phyloP scores from a whole-genome alignment of 495 filamentous ascomycete species.

The Aspergillus hancockii region DNA sequence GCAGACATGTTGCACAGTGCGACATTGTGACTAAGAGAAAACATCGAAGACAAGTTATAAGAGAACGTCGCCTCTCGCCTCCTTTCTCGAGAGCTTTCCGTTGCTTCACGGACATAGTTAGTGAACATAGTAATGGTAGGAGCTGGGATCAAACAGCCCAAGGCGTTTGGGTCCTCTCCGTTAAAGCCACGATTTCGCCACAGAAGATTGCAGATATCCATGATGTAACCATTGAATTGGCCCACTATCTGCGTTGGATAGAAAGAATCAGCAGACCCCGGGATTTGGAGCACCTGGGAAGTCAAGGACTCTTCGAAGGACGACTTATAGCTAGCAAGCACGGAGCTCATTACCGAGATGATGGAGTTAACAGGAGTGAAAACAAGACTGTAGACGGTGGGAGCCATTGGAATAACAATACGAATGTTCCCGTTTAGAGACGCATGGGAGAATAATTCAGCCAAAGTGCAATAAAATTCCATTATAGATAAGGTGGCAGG shows the following conservation, averaged over 20 bases:
- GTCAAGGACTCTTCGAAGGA: conserved; percentile 70
- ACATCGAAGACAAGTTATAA: conserved; percentile 55
- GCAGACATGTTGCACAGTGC: conserved; percentile 66
- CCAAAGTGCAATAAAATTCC: conserved; percentile 65
- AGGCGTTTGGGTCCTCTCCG: conserved; percentile 64
- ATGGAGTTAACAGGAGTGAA: conserved; percentile 62
- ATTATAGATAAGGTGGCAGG: conserved; percentile 50
- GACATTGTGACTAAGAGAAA: conserved; percentile 70
- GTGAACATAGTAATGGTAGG: conserved; percentile 50
- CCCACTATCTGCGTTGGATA: conserved; percentile 55
- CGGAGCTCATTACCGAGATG: conserved; percentile 70
- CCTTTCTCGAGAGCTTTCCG: conserved; percentile 33
- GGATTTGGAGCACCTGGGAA: conserved; percentile 32
- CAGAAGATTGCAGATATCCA: conserved; percentile 85
- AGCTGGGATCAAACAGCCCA: conserved; percentile 66
- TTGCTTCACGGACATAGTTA: conserved; percentile 43
- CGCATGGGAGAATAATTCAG: conserved; percentile 56
- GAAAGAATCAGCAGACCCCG: conserved; percentile 40
- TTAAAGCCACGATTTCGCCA: conserved; percentile 80
- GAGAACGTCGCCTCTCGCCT: conserved; percentile 43
- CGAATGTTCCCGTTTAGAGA: conserved; percentile 51
- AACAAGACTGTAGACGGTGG: conserved; percentile 68
- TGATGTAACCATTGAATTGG: conserved; percentile 81
- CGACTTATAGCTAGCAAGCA: conserved; percentile 67
- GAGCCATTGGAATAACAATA: conserved; percentile 66